These are phyloP conservation scores for Fusarium incarnatum DNA, from an alignment of 2,329 filamentous ascomycete genomes.

Conservation along the genomic window DNA sequence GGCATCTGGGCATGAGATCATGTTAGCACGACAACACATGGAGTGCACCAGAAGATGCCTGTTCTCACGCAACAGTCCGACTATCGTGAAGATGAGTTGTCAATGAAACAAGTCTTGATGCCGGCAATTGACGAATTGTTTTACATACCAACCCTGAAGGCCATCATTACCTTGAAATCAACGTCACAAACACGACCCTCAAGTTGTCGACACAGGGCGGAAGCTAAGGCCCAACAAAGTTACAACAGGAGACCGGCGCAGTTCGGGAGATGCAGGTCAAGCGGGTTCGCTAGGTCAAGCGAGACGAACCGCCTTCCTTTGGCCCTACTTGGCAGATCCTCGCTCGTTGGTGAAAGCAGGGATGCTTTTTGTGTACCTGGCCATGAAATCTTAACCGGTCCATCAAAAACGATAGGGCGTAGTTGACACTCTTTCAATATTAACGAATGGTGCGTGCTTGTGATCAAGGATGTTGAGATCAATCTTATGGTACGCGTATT, in stretches of 20 bases:
- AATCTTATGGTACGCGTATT: not conserved
- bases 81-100: not conserved
- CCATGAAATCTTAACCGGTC: conserved; percentile 14
- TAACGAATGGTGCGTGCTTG: conserved; percentile 11
- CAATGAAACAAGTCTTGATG: not conserved
- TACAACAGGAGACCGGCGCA: conserved; percentile 23
- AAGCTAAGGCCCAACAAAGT: conserved; percentile 32
- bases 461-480: conserved; percentile 7
- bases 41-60: not conserved
- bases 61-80: not conserved
- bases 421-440: conserved; percentile 21
- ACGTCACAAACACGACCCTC: conserved; percentile 12
- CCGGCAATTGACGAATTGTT: not conserved
- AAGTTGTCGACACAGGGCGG: conserved; percentile 38
- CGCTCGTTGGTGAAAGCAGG: conserved; percentile 24
- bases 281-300: conserved; percentile 34
- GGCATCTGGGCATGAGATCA: conserved; percentile 16
- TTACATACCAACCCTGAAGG: not conserved
- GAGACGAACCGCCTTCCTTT: conserved; percentile 31
- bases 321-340: conserved; percentile 21
- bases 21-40: not conserved
- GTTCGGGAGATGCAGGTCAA: conserved; percentile 39
- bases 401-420: conserved; percentile 27
- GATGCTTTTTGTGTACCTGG: conserved; percentile 32
- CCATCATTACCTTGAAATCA: conserved; percentile 1